Evolutionary conservation across 2,329 filamentous ascomycete genomes (phyloP).

Genomic region (Colletotrichum caudatum): DNA sequence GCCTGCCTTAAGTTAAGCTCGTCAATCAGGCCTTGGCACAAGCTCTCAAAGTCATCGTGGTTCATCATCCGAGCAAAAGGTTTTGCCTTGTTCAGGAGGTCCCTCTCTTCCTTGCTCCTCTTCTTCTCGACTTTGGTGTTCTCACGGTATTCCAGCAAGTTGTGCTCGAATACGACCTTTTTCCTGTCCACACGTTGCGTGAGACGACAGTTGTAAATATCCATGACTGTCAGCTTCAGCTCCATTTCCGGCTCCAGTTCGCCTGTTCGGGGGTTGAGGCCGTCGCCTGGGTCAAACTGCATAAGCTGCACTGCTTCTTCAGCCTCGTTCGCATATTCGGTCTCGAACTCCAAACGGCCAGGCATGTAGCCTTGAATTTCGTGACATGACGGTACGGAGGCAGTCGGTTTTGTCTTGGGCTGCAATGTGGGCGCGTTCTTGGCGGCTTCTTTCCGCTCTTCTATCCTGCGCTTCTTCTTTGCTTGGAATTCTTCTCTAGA

Average conservation of each 20-base stretch:
- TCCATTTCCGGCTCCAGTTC: slow-evolving; percentile 96
- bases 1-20: slow-evolving; percentile 93
- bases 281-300: slow-evolving; percentile 97
- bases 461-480: slow-evolving; percentile 91
- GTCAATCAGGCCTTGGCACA: slow-evolving; percentile 87
- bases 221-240: slow-evolving; percentile 96
- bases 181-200: slow-evolving; percentile 94
- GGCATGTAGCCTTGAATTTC: slow-evolving; percentile 99
- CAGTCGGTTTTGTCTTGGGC: slow-evolving; percentile 95
- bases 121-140: slow-evolving; percentile 93
- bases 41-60: slow-evolving; percentile 86
- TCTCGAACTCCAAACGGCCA: slow-evolving; percentile 95
- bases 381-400: slow-evolving; percentile 94
- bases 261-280: slow-evolving; percentile 84
- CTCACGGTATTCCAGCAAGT: slow-evolving; percentile 91
- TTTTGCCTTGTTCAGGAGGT: slow-evolving; percentile 92
- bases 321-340: slow-evolving; percentile 96
- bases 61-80: slow-evolving; percentile 98
- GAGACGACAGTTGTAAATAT: slow-evolving; percentile 94
- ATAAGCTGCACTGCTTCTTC: slow-evolving; percentile 98
- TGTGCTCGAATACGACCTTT: slow-evolving; percentile 96
- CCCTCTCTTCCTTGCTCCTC: slow-evolving; percentile 93
- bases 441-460: slow-evolving; percentile 87
- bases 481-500: slow-evolving; percentile 94
- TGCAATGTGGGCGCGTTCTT: slow-evolving; percentile 86